Evolutionary conservation across 768 basidiomycete genomes (phyloP).

Genomic region (Neoboletus magnificus): DNA sequence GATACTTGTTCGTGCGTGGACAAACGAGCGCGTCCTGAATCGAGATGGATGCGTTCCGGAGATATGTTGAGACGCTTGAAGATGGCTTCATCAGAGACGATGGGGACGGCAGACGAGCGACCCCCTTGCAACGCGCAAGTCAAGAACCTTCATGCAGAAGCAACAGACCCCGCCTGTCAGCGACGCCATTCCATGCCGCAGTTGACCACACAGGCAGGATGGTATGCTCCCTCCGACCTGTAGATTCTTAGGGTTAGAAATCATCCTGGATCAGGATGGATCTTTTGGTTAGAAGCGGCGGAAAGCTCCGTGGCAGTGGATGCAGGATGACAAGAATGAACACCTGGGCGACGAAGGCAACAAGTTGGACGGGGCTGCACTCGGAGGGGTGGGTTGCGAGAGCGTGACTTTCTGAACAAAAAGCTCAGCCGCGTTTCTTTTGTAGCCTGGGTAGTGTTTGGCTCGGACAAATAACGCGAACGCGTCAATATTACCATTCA

Average conservation of each 20-base stretch:
- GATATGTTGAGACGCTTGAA: constrained; percentile 39
- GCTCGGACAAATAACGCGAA: constrained; percentile 19
- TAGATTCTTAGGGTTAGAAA: constrained; percentile 60
- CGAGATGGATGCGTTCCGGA: constrained; percentile 48
- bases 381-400: constrained; percentile 5
- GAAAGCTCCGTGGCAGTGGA: constrained; percentile 30
- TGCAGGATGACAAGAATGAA: constrained; percentile 31
- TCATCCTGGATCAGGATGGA: constrained; percentile 44
- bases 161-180: constrained; percentile 13
- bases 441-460: constrained; percentile 18
- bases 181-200: constrained; percentile 21
- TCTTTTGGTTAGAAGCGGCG: constrained; percentile 49
- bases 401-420: background rate
- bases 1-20: constrained; percentile 41
- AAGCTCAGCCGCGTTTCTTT: background rate
- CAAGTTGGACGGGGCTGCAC: constrained; percentile 19
- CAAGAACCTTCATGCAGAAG: constrained; percentile 1
- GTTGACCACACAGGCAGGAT: constrained; percentile 22
- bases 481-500: background rate
- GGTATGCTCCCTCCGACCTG: constrained; percentile 32
- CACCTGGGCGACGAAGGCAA: constrained; percentile 49
- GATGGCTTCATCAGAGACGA: constrained; percentile 41
- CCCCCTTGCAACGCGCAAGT: constrained; percentile 10
- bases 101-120: constrained; percentile 19
- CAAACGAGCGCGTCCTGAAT: constrained; percentile 12